A percentile compares a stretch with the other conserved stretches of the same genome.
phyloP scores from a whole-genome alignment of 257 asterid species.

The Eustoma russellianum region DNA sequence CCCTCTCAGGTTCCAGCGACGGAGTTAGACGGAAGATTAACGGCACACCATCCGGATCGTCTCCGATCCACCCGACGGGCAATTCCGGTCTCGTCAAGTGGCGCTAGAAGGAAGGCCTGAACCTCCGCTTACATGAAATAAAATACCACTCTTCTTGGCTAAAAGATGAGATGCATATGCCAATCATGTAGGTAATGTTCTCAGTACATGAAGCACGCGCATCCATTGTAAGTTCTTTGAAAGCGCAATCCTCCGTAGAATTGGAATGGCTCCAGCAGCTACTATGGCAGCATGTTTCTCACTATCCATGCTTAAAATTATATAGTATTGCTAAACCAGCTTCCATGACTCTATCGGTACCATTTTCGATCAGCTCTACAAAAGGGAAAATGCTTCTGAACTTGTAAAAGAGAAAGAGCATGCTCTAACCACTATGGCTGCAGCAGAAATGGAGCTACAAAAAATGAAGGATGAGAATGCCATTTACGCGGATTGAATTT shows the following conservation, averaged over 20 bases:
- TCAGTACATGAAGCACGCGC: slow-evolving; percentile 63
- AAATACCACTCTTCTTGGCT: too few relatives aligned
- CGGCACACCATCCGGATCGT: too few relatives aligned
- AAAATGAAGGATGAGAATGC: slow-evolving; percentile 30
- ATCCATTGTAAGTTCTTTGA: slow-evolving; percentile 51
- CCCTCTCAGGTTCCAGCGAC: too few relatives aligned
- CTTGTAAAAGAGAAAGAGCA: slow-evolving; percentile 19
- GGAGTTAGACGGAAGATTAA: too few relatives aligned
- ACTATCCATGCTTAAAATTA: slow-evolving; percentile 63
- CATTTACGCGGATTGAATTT: slow-evolving; percentile 34
- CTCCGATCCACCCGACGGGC: too few relatives aligned
- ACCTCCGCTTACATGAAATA: too few relatives aligned
- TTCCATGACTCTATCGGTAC: slow-evolving; percentile 45
- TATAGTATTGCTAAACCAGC: slow-evolving; percentile 57
- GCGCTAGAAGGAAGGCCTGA: too few relatives aligned
- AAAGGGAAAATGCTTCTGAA: slow-evolving; percentile 56
- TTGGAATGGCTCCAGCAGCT: slow-evolving; percentile 70
- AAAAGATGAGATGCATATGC: too few relatives aligned
- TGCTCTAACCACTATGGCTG: slow-evolving; percentile 11
- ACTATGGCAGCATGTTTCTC: slow-evolving; percentile 71
- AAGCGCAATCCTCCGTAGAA: slow-evolving; percentile 53
- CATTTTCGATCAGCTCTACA: slow-evolving; percentile 54
- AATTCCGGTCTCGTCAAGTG: too few relatives aligned
- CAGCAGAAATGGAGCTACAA: slow-evolving; percentile 15
- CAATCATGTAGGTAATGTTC: slow-evolving; percentile 54